Conservation (phyloP, 2,329 filamentous ascomycete genomes). For the Xylaria sp. region DNA sequence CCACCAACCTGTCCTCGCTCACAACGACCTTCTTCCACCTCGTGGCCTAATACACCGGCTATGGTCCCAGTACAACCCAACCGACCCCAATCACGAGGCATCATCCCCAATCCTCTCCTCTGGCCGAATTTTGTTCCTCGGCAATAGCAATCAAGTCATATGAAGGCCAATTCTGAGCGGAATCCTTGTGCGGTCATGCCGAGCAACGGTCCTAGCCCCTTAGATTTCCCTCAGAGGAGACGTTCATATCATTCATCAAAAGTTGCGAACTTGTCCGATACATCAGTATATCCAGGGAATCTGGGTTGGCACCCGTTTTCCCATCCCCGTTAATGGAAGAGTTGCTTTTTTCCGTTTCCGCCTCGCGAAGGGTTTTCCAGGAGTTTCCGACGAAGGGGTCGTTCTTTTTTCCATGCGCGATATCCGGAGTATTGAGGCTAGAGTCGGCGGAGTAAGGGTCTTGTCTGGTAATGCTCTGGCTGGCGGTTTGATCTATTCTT, state of each 20-base stretch:
- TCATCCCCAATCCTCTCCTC: constrained; percentile 37
- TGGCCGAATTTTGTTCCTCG: constrained; percentile 30
- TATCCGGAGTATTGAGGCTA: constrained; percentile 28
- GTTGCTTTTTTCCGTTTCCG: constrained; percentile 1
- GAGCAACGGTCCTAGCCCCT: constrained; percentile 1
- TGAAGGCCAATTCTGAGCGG: constrained; percentile 7
- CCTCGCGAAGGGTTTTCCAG: constrained; percentile 18
- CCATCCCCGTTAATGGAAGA: constrained; percentile 21
- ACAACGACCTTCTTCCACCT: constrained; percentile 20
- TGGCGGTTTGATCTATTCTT: constrained; percentile 11
- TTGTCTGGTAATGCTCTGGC: constrained; percentile 14
- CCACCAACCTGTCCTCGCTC: constrained; percentile 18
- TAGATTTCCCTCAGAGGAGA: constrained; percentile 6
- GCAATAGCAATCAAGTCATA: background rate
- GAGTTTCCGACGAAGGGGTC: constrained; percentile 20
- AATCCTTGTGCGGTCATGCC: background rate
- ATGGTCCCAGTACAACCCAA: background rate
- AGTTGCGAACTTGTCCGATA: constrained; percentile 6
- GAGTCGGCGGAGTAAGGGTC: constrained; percentile 25
- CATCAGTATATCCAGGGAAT: constrained; percentile 26
- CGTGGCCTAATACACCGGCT: constrained; percentile 30
- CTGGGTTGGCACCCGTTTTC: constrained; percentile 1
- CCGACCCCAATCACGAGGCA: constrained; percentile 24
- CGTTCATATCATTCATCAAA: constrained; percentile 23
- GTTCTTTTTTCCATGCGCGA: constrained; percentile 22